These are phyloP conservation scores for Crotalaria pallida DNA, from an alignment of 306 rosid genomes.

Conservation along the genomic window DNA sequence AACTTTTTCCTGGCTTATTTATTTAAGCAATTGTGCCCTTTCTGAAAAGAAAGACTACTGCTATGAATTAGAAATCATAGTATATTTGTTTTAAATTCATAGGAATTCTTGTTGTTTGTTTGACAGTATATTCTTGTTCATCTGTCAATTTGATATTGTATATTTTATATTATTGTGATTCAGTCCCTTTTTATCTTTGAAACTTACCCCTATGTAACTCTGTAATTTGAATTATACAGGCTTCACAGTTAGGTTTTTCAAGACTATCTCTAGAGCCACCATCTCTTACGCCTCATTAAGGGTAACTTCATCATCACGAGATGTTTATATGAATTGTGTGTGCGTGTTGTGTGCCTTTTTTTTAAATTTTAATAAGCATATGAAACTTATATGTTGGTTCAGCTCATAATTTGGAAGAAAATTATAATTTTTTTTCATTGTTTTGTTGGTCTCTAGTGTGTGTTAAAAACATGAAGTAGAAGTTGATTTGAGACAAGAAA, in stretches of 20 bases:
- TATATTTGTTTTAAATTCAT: not conserved
- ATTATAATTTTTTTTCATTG: too few relatives aligned
- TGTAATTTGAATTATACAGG: constrained; percentile 37
- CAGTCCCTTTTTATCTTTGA: not conserved
- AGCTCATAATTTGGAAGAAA: too few relatives aligned
- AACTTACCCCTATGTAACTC: constrained; percentile 7
- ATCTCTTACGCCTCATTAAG: constrained; percentile 44
- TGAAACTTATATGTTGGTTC: not conserved
- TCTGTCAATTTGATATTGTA: not conserved
- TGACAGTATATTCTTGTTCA: not conserved
- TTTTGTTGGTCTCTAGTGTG: too few relatives aligned
- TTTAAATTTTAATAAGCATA: too few relatives aligned
- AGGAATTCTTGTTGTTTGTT: not conserved
- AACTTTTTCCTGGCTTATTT: not conserved
- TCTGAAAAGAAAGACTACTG: not conserved
- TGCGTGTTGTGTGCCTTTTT: too few relatives aligned
- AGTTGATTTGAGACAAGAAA: too few relatives aligned
- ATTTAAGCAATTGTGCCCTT: constrained; percentile 9
- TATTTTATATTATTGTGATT: not conserved
- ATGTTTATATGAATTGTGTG: not conserved
- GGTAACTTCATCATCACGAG: constrained; percentile 39
- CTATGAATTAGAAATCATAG: not conserved
- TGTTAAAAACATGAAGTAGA: too few relatives aligned
- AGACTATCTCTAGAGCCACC: constrained; percentile 49
- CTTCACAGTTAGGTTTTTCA: constrained; percentile 25